Evolutionary conservation across 495 filamentous ascomycete genomes (phyloP).

Genomic region (Talaromyces nanjingensis): DNA sequence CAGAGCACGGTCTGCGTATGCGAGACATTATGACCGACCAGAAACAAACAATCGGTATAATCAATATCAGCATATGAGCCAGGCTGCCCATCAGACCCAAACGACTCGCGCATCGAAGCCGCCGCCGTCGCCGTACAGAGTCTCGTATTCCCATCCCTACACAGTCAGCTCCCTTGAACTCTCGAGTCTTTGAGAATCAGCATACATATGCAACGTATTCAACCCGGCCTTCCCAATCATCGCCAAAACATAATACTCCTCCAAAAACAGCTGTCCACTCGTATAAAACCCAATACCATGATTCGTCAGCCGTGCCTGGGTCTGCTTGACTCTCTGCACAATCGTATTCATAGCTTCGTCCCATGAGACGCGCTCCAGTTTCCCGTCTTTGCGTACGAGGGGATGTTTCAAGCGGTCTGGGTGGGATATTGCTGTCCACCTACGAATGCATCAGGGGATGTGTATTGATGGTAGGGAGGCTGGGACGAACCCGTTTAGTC

Average conservation of each 20-base stretch:
- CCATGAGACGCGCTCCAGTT: constrained; percentile 12
- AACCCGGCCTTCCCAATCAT: constrained; percentile 13
- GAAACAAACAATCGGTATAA: constrained; percentile 6
- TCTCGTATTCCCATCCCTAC: constrained; percentile 11
- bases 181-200: neutral
- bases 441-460: neutral
- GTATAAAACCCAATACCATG: constrained; percentile 17
- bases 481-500: neutral
- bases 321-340: constrained; percentile 12
- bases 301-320: constrained; percentile 6
- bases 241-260: constrained; percentile 15
- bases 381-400: constrained; percentile 12
- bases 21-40: constrained; percentile 7
- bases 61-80: constrained; percentile 8
- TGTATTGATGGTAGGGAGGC: neutral
- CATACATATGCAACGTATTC: constrained; percentile 14
- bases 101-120: constrained; percentile 11
- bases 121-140: constrained; percentile 13
- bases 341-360: constrained; percentile 14
- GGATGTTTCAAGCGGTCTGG: constrained; percentile 13
- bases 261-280: constrained; percentile 14
- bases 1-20: constrained; percentile 13
- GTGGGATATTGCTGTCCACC: constrained; percentile 5
- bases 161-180: neutral
- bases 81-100: constrained; percentile 9